phyloP scores from a whole-genome alignment of 1,139 yeast genomes.

The Insectozyma bohioensis region DNA sequence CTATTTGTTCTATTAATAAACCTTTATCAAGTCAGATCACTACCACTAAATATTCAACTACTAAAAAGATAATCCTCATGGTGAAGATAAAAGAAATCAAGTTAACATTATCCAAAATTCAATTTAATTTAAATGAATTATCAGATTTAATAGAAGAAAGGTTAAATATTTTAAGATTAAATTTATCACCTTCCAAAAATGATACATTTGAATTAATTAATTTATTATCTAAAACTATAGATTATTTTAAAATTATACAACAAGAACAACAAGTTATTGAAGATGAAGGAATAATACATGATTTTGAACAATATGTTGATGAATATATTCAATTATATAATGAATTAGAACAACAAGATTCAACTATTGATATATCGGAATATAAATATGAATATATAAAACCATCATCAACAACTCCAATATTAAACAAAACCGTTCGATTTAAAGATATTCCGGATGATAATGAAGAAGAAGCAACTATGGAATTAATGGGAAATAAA shows the following conservation, averaged over 20 bases:
- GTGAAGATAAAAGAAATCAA: constrained; percentile 15
- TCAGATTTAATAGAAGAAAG: constrained; percentile 51
- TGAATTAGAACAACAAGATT: constrained; percentile 26
- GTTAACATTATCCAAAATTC: constrained; percentile 17
- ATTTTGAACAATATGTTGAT: constrained; percentile 18
- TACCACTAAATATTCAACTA: not conserved
- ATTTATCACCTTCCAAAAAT: constrained; percentile 49
- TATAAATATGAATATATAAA: constrained; percentile 25
- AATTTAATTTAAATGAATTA: constrained; percentile 32
- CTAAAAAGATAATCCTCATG: not conserved
- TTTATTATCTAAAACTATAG: constrained; percentile 36
- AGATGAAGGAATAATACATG: constrained; percentile 12
- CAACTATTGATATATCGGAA: constrained; percentile 35
- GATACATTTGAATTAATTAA: constrained; percentile 55
- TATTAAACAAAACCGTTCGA: constrained; percentile 32
- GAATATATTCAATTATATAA: constrained; percentile 23
- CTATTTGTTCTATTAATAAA: too few species aligned
- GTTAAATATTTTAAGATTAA: constrained; percentile 40
- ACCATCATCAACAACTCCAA: constrained; percentile 6
- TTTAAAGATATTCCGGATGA: constrained; percentile 45
- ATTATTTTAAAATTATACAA: constrained; percentile 33
- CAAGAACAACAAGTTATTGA: constrained; percentile 10
- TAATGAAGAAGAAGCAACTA: constrained; percentile 20
- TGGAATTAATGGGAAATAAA: constrained; percentile 23
- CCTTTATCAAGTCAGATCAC: constrained; percentile 1